Conservation (phyloP, 345 rosid genomes). For the Linum usitatissimum region DNA sequence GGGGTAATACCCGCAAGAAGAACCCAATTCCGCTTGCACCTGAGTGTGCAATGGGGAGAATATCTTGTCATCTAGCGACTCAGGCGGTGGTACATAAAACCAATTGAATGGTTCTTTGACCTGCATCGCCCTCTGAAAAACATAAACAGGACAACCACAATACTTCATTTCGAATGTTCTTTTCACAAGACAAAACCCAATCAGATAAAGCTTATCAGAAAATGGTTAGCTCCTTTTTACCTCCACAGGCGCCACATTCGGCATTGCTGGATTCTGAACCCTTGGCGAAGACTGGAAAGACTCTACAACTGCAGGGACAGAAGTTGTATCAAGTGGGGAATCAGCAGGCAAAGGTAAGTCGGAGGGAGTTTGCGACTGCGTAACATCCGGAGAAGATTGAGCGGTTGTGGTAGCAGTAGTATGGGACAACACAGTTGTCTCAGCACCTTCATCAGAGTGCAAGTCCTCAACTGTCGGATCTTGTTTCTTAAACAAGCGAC, state of each 20-base stretch:
- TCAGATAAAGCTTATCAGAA: neutral
- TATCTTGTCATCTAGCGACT: conserved; percentile 24
- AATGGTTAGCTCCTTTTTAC: neutral
- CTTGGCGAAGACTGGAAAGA: neutral
- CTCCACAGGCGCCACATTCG: neutral
- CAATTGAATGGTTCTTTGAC: conserved; percentile 21
- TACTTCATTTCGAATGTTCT: neutral
- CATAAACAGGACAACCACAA: neutral
- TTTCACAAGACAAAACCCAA: neutral
- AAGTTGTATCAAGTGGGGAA: neutral
- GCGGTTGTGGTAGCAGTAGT: neutral
- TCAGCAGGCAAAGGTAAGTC: neutral
- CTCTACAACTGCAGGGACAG: neutral
- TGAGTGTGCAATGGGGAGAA: conserved; percentile 39
- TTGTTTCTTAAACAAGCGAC: conserved; percentile 60
- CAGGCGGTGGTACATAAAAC: conserved; percentile 15
- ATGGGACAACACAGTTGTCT: conserved; percentile 28
- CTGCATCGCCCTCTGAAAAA: conserved; percentile 17
- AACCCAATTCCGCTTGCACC: conserved; percentile 27
- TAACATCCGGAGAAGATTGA: conserved; percentile 23
- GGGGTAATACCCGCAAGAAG: conserved; percentile 23
- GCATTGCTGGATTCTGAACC: neutral
- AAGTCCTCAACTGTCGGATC: conserved; percentile 28
- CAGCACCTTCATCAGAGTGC: conserved; percentile 26
- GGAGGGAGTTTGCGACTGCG: conserved; percentile 6